Conservation (phyloP, 306 rosid species). For the Chamaecrista fasciculata region DNA sequence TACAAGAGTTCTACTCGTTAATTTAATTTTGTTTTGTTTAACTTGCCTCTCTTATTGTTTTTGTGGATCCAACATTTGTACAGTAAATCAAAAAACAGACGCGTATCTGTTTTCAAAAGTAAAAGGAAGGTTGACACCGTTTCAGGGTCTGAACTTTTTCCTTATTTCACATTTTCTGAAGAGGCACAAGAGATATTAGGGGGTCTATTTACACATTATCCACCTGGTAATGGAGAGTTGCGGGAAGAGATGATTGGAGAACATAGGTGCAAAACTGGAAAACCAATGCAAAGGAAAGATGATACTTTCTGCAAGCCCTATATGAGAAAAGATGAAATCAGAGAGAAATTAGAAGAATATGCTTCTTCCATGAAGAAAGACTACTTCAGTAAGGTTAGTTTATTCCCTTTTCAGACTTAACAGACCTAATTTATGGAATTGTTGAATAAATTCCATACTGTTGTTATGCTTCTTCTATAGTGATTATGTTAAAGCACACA, state of each 20-base stretch:
- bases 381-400: conserved; percentile 54
- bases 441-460: conserved; percentile 28
- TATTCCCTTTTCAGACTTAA: not conserved
- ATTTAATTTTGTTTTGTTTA: not conserved
- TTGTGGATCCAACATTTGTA: conserved; percentile 29
- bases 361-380: conserved; percentile 36
- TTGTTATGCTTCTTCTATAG: conserved; percentile 24
- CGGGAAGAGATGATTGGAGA: conserved; percentile 27
- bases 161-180: conserved; percentile 54
- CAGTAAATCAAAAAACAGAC: conserved; percentile 48
- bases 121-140: conserved; percentile 25
- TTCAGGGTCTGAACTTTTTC: conserved; percentile 17
- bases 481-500: conserved; percentile 4
- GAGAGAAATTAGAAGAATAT: conserved; percentile 43
- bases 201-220: conserved; percentile 55
- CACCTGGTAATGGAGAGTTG: conserved; percentile 64
- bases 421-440: conserved; percentile 20
- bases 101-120: conserved; percentile 40
- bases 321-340: conserved; percentile 53
- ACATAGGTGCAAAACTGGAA: conserved; percentile 10
- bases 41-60: not conserved
- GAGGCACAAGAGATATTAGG: conserved; percentile 44
- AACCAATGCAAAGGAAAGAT: conserved; percentile 26
- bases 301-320: conserved; percentile 52
- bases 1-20: conserved; percentile 15